Evolutionary conservation across 2,329 filamentous ascomycete species (phyloP), one percentile per base, ranked within the genome.

Genomic region (Lasiodiplodia gonubiensis): DNA sequence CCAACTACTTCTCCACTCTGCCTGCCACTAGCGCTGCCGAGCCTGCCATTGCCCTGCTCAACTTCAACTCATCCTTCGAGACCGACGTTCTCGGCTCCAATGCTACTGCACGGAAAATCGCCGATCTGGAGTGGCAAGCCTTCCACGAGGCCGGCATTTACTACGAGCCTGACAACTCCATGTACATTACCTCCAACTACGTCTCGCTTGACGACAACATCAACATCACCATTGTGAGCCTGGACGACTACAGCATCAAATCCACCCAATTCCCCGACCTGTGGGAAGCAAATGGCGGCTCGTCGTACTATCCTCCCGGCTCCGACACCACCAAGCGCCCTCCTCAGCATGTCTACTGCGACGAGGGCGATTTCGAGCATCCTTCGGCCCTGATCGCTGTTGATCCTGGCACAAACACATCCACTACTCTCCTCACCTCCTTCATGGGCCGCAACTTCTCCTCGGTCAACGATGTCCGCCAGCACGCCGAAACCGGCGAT

Each of bases 401-500:
- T n/a, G 81, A 84, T 69, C 82, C 79, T 1, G 73, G 74, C 5
- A 84, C 82, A 2, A 80, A 80, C 72, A 72, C 75, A 11, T 79
- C 80, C 4, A 73, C 73, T 7, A 76, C 74, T 4, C 72, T 85
- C 25, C 69, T 85, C 18, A 84, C 82, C 68, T 82, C 80, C 70
- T 85, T 79, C 73, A 81, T 80, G 59, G 83, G 83, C 33, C 80
- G 79, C 71, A 81, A 82, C 73, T 80, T 83, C 71, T 79, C 76
- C 69, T 76, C 74, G 27, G 70, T 82, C 63, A 80, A 84, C 71
- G 82, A 84, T 67, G 73, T 80, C 7, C 74, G 77, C 33, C 76
- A 79, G 64, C 78, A 83, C 52, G 78, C 81, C 37, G 70, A 73
- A 5, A 80, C 79, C 0, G 81, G 81, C 55, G 80, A 83, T 51